Conservation (phyloP, 306 rosid genomes). For the Sindora glabra region DNA sequence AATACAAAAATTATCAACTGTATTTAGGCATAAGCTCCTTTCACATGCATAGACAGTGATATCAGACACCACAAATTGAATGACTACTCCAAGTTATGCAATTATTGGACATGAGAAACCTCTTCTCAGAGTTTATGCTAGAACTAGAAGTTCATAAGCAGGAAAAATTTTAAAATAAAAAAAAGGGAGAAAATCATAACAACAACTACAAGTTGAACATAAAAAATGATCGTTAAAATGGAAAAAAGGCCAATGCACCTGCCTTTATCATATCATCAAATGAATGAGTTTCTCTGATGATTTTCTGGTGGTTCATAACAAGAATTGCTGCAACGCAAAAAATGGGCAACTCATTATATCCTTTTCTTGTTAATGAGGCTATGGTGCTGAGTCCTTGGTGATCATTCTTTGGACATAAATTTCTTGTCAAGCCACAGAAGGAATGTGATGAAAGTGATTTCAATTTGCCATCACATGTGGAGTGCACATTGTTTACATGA, state of each 20-base stretch:
- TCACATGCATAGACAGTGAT: background rate
- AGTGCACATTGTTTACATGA: conserved; percentile 30
- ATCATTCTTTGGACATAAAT: conserved; percentile 58
- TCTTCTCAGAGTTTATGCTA: background rate
- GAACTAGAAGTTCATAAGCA: background rate
- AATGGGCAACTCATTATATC: conserved; percentile 61
- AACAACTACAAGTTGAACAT: background rate
- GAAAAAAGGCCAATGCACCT: conserved; percentile 26
- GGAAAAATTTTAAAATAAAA: background rate
- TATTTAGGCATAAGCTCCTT: background rate
- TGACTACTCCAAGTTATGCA: background rate
- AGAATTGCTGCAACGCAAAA: conserved; percentile 88
- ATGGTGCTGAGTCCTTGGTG: conserved; percentile 32
- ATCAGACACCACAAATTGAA: background rate
- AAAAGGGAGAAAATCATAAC: background rate
- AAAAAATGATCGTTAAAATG: background rate
- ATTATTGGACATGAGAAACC: background rate
- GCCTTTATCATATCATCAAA: conserved; percentile 94
- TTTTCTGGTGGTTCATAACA: conserved; percentile 69
- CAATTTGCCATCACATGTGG: conserved; percentile 30
- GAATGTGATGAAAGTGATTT: conserved; percentile 44
- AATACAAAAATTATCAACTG: background rate
- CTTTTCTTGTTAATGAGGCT: conserved; percentile 53
- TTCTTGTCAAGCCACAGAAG: conserved; percentile 76
- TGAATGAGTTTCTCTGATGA: conserved; percentile 67